Evolutionary conservation across 1,284 basidiomycete species (phyloP), one percentile per base, ranked within the genome.

Genomic region (Ustilago bromivora): DNA sequence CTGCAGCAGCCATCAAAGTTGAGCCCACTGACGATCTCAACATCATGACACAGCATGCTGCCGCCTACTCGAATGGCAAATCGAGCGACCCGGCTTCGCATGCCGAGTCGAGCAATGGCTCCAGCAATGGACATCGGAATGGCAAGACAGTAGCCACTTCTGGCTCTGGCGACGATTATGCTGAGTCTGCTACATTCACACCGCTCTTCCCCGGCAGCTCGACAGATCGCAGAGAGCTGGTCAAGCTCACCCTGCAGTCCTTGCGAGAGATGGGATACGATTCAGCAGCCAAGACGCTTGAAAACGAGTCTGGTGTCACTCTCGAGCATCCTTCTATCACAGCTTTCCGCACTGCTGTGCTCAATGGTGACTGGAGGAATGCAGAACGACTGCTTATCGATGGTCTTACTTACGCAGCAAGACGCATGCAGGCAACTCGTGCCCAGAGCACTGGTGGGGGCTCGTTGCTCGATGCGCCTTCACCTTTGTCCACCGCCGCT

Each of bases 261-360:
- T 87, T 99, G 78, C 89, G 92, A 76, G 96, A 99, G 87, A 92
- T 97, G 61, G 96, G 97, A 6, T 98, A 97, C 85, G 89, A 90
- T 93, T 96, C 94, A 87, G 92, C 95, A 13, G 96, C 96, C 11
- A 90, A 91, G 13, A 92, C 93, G 0, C 89, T 99, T 46, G 93
- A 97, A 86, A 91, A 91, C 10, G 96, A 99, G 87, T 98, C 96
- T 1, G 96, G 96, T 4, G 95, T 94, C 87, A 89, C 90, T 28
- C 90, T 97, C 87, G 95, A 98, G 84, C 90, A 91, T 13, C 88
- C 90, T 5, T 89, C 92, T 57, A 94, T 96, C 12, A 89, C 91
- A 2, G 90, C 92, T 61, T 96, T 99, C 81, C 90, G 95, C 74
- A 89, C 90, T 46, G 92, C 92, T 74, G 91, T 99, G 61, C 88